phyloP scores from a whole-genome alignment of 768 basidiomycete genomes.

The Mycena filopes region DNA sequence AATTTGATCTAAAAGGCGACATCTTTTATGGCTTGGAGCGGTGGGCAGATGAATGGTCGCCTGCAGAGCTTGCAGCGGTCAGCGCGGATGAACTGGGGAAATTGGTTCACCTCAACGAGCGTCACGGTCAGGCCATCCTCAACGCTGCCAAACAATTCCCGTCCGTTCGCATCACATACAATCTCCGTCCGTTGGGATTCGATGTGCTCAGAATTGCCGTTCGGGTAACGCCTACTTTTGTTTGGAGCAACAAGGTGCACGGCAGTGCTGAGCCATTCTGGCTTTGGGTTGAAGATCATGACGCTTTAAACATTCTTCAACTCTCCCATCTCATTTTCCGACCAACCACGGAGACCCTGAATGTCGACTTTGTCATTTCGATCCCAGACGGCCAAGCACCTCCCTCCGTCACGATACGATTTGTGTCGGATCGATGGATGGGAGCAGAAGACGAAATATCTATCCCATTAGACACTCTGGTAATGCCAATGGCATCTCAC shows the following conservation, averaged over 20 bases:
- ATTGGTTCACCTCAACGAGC: constrained; percentile 86
- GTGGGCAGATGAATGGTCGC: constrained; percentile 84
- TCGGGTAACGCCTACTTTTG: constrained; percentile 72
- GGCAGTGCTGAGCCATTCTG: constrained; percentile 88
- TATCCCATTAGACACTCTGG: constrained; percentile 71
- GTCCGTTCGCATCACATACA: constrained; percentile 68
- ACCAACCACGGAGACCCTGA: constrained; percentile 65
- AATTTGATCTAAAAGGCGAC: constrained; percentile 82
- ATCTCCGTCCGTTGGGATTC: constrained; percentile 82
- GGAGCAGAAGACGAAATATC: constrained; percentile 83
- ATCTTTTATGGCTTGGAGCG: constrained; percentile 80
- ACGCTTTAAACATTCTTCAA: constrained; percentile 86
- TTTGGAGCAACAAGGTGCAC: constrained; percentile 83
- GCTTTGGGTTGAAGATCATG: constrained; percentile 93
- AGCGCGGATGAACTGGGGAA: constrained; percentile 78
- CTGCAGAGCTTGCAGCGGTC: constrained; percentile 76
- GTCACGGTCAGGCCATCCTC: constrained; percentile 82
- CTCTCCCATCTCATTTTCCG: constrained; percentile 78
- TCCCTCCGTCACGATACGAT: constrained; percentile 76
- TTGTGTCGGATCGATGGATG: constrained; percentile 92
- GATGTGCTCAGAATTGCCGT: constrained; percentile 85
- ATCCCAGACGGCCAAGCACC: constrained; percentile 69
- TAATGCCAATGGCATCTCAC: constrained; percentile 75
- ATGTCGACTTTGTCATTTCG: constrained; percentile 85
- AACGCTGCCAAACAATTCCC: constrained; percentile 90